Conservation (phyloP, 75 land plant genomes). For the Isoetes taiwanensis region DNA sequence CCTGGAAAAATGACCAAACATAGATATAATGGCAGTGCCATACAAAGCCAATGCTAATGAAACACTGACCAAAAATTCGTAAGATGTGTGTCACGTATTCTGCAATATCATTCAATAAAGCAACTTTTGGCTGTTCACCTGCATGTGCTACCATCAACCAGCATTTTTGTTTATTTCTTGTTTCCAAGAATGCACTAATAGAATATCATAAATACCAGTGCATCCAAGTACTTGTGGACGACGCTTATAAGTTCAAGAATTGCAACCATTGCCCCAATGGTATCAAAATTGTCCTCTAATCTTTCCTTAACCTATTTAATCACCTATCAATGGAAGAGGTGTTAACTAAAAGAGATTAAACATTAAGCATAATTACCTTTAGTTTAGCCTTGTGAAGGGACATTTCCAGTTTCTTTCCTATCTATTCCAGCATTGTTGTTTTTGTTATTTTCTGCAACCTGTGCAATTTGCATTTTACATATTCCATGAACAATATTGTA, state of each 20-base stretch:
- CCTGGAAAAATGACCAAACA: constrained; percentile 8
- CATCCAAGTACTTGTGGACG: constrained; percentile 29
- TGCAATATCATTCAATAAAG: constrained; percentile 19
- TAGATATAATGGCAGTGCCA: not conserved
- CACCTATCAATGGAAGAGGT: not conserved
- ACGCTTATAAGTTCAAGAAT: constrained; percentile 22
- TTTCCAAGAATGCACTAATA: not conserved
- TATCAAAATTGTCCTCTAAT: constrained; percentile 36
- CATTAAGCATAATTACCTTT: constrained; percentile 18
- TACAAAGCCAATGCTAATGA: not conserved
- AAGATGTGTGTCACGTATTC: constrained; percentile 26
- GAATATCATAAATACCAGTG: constrained; percentile 13
- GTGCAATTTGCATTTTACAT: not conserved
- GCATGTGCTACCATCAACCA: constrained; percentile 4
- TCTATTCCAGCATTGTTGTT: not conserved
- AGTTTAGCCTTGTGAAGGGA: constrained; percentile 9
- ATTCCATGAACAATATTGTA: not conserved
- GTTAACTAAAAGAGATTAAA: not conserved
- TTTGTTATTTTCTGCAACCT: constrained; percentile 9
- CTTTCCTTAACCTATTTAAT: constrained; percentile 20
- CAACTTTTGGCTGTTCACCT: constrained; percentile 6
- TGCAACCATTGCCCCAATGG: constrained; percentile 24
- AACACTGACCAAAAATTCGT: constrained; percentile 20
- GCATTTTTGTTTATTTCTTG: not conserved
- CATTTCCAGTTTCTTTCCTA: constrained; percentile 11